A percentile compares a stretch with the other conserved stretches of the same genome.
Evolutionary conservation across 306 rosid genomes (phyloP).

Genomic region (Luffa aegyptiaca): DNA sequence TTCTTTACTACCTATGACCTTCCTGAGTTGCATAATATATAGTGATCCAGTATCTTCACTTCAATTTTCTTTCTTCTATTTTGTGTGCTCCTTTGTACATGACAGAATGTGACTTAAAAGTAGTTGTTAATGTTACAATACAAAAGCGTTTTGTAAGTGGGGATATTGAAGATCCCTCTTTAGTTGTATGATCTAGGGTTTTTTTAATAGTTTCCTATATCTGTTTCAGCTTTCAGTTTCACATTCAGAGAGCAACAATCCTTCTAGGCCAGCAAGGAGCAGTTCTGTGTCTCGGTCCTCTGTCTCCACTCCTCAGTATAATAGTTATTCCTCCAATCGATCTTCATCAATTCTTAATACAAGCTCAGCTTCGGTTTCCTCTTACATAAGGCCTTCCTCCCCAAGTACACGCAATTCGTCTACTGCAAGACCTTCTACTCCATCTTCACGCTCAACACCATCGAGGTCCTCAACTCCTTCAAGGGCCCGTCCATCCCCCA

Average conservation of each 20-base stretch:
- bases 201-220: constrained; percentile 8
- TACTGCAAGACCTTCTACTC: constrained; percentile 66
- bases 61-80: background rate
- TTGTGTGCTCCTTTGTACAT: background rate
- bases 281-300: constrained; percentile 85
- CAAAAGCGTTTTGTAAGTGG: background rate
- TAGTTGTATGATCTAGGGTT: background rate
- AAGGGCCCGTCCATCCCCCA: constrained; percentile 45
- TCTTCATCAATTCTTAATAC: constrained; percentile 72
- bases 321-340: constrained; percentile 63
- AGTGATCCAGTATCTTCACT: background rate
- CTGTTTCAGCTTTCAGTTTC: constrained; percentile 79
- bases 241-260: constrained; percentile 60
- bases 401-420: constrained; percentile 60
- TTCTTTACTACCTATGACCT: constrained; percentile 8
- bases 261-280: constrained; percentile 84
- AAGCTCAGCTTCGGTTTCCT: constrained; percentile 95
- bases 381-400: constrained; percentile 81
- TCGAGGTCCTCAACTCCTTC: constrained; percentile 86
- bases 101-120: background rate
- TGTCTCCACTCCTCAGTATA: constrained; percentile 53
- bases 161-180: background rate
- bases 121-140: background rate
- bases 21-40: background rate
- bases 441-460: constrained; percentile 51